Conservation (phyloP, 306 rosid genomes). For the Medicago truncatula region DNA sequence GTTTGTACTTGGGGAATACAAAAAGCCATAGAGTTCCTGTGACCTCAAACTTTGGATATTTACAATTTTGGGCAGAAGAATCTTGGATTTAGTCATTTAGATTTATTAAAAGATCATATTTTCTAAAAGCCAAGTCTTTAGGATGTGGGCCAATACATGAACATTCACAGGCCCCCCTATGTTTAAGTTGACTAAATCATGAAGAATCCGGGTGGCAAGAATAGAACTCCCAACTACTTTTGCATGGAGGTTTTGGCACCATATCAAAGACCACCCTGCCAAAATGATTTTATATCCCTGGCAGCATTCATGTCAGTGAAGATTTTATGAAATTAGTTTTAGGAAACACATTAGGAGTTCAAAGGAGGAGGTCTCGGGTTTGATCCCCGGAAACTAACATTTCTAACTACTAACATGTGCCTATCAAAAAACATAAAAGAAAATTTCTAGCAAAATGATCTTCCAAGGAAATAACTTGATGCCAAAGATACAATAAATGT, state of each 20-base stretch:
- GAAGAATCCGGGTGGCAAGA: background rate
- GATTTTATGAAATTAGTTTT: background rate
- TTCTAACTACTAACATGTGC: too few species aligned
- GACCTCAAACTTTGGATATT: conserved; percentile 6
- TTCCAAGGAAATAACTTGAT: conserved; percentile 1
- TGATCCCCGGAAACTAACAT: too few species aligned
- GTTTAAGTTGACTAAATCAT: conserved; percentile 8
- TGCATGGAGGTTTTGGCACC: background rate
- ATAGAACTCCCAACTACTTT: background rate
- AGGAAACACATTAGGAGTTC: background rate
- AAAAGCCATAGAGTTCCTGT: conserved; percentile 1
- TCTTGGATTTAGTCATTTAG: conserved; percentile 14
- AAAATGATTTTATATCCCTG: conserved; percentile 3
- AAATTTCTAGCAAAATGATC: conserved; percentile 8
- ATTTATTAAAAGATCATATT: conserved; percentile 20
- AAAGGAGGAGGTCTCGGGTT: too few species aligned
- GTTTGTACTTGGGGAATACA: conserved; percentile 2
- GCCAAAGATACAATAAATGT: conserved; percentile 10
- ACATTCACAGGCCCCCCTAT: background rate
- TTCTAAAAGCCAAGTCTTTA: background rate
- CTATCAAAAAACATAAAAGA: background rate
- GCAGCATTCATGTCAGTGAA: background rate
- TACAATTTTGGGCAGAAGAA: conserved; percentile 6
- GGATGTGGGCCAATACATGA: background rate
- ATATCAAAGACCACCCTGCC: background rate